phyloP scores from a whole-genome alignment of 164 flowering plant species.

The Protea cynaroides region DNA sequence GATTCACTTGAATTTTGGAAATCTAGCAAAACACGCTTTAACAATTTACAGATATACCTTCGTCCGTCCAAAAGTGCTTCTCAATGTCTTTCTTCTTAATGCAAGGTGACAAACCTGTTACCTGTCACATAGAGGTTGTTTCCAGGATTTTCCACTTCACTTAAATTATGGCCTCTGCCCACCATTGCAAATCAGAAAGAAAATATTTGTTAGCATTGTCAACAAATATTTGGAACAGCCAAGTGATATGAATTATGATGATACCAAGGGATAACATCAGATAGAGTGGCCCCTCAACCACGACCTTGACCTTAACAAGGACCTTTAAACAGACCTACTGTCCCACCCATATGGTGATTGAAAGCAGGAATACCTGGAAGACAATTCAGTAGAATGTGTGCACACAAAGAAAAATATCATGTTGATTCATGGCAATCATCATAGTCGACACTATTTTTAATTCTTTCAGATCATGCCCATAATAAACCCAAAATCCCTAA shows the following conservation, averaged over 20 bases:
- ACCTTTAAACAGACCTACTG: constrained; percentile 42
- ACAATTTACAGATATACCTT: too few relatives aligned
- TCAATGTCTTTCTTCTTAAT: constrained; percentile 73
- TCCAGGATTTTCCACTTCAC: constrained; percentile 87
- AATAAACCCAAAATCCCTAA: not conserved
- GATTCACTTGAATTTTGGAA: too few relatives aligned
- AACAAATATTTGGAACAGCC: too few relatives aligned
- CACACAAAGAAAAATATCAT: not conserved
- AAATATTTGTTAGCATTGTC: too few relatives aligned
- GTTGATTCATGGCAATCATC: not conserved
- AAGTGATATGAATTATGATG: too few relatives aligned
- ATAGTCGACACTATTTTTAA: too few relatives aligned
- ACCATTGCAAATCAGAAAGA: too few relatives aligned
- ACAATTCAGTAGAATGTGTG: not conserved
- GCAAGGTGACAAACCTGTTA: constrained; percentile 65
- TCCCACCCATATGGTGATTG: constrained; percentile 38
- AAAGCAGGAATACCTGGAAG: constrained; percentile 44
- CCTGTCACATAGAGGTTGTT: constrained; percentile 93
- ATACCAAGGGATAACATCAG: constrained; percentile 15
- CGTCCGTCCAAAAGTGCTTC: constrained; percentile 71
- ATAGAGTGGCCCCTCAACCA: constrained; percentile 55
- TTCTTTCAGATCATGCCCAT: too few relatives aligned
- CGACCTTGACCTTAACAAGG: too few relatives aligned
- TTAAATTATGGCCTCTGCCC: constrained; percentile 48
- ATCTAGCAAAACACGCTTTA: too few relatives aligned